phyloP scores from a whole-genome alignment of 2,329 filamentous ascomycete species.

The Colletotrichum gloeosporioides region DNA sequence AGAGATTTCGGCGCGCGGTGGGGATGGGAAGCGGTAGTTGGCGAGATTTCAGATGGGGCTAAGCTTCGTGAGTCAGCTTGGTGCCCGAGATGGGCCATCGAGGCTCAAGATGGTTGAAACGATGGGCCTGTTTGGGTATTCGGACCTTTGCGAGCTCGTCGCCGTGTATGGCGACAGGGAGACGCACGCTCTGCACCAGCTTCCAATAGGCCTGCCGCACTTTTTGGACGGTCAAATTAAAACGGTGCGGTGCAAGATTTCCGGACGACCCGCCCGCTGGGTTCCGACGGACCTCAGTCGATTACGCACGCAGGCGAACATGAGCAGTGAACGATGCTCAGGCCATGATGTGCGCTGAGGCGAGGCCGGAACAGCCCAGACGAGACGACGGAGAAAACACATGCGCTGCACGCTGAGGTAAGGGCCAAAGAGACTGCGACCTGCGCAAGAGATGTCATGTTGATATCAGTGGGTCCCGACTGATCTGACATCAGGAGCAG shows the following conservation, averaged over 20 bases:
- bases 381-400: neutral
- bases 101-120: constrained; percentile 7
- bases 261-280: neutral
- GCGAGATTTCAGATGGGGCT: constrained; percentile 13
- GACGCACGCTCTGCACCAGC: neutral
- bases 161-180: neutral
- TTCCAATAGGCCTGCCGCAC: neutral
- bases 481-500: constrained; percentile 19
- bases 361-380: neutral
- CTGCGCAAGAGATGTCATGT: constrained; percentile 11
- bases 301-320: neutral
- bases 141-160: neutral
- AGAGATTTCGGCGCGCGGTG: constrained; percentile 10
- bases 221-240: neutral
- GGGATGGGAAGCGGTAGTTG: constrained; percentile 13
- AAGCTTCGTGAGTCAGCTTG: constrained; percentile 16
- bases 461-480: constrained; percentile 19
- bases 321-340: constrained; percentile 7
- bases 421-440: neutral
- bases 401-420: neutral
- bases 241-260: neutral
- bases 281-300: constrained; percentile 3
- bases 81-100: constrained; percentile 14
- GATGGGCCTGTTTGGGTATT: constrained; percentile 5
- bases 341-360: constrained; percentile 10